Conservation (phyloP, 176 grass and related monocot genomes). For the Musa acuminata region DNA sequence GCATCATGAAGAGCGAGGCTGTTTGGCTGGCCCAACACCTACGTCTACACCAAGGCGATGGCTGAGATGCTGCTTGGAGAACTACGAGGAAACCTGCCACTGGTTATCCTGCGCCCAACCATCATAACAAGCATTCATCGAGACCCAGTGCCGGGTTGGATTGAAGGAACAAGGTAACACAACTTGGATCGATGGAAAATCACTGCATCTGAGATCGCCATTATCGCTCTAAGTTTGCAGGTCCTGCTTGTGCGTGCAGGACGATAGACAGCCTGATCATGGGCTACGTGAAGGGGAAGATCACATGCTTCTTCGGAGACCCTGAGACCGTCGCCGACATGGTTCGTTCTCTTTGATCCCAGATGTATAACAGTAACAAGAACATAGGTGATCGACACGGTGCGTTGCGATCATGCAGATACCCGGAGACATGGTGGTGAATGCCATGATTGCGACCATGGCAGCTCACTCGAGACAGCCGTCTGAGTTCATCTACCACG, state of each 20-base stretch:
- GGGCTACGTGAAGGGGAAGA: neutral
- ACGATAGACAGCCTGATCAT: neutral
- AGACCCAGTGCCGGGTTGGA: slow-evolving; percentile 78
- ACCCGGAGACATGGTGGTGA: slow-evolving; percentile 84
- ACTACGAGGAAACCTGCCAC: slow-evolving; percentile 24
- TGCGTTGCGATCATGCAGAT: slow-evolving; percentile 42
- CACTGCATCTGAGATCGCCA: no score
- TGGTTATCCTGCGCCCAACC: slow-evolving; percentile 52
- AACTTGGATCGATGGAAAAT: no score
- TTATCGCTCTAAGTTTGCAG: no score
- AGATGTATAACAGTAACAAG: no score
- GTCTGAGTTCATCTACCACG: slow-evolving; percentile 3
- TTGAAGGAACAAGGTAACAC: slow-evolving; percentile 47
- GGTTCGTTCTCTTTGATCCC: neutral
- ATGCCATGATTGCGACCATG: slow-evolving; percentile 60
- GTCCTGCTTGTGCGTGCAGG: neutral
- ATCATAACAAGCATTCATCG: slow-evolving; percentile 59
- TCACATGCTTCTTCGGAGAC: neutral
- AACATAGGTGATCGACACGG: slow-evolving; percentile 36
- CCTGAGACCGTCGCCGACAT: neutral
- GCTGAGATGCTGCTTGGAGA: slow-evolving; percentile 50
- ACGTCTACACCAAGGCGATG: slow-evolving; percentile 81
- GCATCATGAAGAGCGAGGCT: slow-evolving; percentile 36
- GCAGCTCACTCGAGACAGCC: slow-evolving; percentile 33
- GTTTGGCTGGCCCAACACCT: slow-evolving; percentile 83